Evolutionary conservation across 495 filamentous ascomycete genomes (phyloP).

Genomic region (Penicillium robsamsonii): DNA sequence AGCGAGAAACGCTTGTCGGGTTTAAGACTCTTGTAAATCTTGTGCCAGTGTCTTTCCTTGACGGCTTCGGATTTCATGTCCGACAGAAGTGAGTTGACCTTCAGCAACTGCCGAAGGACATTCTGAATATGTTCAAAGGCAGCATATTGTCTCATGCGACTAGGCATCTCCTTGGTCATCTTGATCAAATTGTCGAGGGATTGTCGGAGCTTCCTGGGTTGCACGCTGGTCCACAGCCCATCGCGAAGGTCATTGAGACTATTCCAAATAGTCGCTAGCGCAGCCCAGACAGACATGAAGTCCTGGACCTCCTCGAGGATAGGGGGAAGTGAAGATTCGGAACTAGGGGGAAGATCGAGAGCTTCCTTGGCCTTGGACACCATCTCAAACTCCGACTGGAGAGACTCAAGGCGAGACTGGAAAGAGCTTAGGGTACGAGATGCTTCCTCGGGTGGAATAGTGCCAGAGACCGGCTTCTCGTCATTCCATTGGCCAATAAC

Average conservation of each 20-base stretch:
- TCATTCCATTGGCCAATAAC: conserved; percentile 85
- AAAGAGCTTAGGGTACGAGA: conserved; percentile 76
- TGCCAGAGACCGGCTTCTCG: conserved; percentile 94
- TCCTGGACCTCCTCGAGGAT: conserved; percentile 97
- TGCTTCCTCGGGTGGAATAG: conserved; percentile 82
- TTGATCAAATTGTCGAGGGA: conserved; percentile 89
- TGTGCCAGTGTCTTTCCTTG: conserved; percentile 92
- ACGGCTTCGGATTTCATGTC: conserved; percentile 98
- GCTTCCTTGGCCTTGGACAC: conserved; percentile 96
- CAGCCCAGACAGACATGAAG: conserved; percentile 97
- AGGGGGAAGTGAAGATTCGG: conserved; percentile 71
- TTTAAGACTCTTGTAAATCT: conserved; percentile 92
- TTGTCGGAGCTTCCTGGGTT: conserved; percentile 84
- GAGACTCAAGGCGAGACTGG: conserved; percentile 72
- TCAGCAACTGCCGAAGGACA: conserved; percentile 80
- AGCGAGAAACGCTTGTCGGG: conserved; percentile 87
- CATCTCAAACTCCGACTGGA: conserved; percentile 87
- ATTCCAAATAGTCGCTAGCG: conserved; percentile 93
- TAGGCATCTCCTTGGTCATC: conserved; percentile 99
- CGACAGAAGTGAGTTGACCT: conserved; percentile 80
- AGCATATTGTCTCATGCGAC: conserved; percentile 97
- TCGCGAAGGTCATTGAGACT: conserved; percentile 92
- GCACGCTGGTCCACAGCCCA: conserved; percentile 85
- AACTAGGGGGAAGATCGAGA: conserved; percentile 76
- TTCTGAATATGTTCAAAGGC: conserved; percentile 97